Evolutionary conservation across 306 rosid species (phyloP).

Genomic region (Cucumis hystrix): DNA sequence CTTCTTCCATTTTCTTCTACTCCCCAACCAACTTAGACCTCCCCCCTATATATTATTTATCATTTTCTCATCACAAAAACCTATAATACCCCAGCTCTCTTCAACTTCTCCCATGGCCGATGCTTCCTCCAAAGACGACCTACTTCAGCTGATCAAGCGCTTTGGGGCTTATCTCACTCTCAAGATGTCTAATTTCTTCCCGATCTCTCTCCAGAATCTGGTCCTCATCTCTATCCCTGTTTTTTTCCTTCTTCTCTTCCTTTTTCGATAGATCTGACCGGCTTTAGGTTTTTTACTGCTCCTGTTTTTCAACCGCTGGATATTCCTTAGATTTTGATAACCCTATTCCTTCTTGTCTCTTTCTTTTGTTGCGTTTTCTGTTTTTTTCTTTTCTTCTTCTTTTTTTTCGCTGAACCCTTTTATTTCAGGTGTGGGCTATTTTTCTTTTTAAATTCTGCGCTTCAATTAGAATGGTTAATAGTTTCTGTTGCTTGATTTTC

Average conservation of each 20-base stretch:
- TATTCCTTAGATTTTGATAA: neutral
- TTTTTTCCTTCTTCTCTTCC: neutral
- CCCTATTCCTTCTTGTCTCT: neutral
- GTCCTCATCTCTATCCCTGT: conserved; percentile 18
- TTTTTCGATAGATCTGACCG: neutral
- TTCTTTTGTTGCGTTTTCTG: neutral
- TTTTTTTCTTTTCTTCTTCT: neutral
- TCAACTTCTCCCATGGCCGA: conserved; percentile 25
- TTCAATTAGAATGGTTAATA: neutral
- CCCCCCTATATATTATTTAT: neutral
- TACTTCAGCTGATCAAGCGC: conserved; percentile 65
- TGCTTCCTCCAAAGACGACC: conserved; percentile 64
- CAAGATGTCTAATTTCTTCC: conserved; percentile 58
- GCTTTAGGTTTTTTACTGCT: neutral
- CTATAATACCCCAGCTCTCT: neutral
- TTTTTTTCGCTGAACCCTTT: neutral
- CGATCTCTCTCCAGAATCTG: conserved; percentile 48
- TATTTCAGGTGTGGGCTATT: neutral
- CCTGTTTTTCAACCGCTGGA: neutral
- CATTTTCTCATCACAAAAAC: no score
- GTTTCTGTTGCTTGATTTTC: neutral
- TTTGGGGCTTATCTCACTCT: conserved; percentile 56
- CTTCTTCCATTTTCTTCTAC: neutral
- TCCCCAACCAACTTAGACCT: neutral
- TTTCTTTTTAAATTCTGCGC: neutral